phyloP scores from a whole-genome alignment of 352 stramenopile species.

The Phytophthora ohioensis region DNA sequence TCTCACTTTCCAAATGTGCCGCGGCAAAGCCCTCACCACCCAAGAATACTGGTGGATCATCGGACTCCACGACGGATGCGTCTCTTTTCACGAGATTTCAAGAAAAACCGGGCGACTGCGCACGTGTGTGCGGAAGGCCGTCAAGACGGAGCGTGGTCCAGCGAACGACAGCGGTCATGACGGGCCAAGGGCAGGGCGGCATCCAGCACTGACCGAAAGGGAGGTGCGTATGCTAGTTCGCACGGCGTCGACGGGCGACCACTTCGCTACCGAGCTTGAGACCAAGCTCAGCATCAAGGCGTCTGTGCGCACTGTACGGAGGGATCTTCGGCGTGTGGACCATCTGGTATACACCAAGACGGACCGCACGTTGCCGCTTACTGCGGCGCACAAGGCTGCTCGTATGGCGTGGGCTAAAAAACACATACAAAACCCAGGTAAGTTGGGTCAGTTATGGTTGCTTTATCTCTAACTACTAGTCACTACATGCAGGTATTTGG shows the following conservation, averaged over 20 bases:
- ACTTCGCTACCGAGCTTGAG: constrained; percentile 2
- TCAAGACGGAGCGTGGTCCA: constrained; percentile 9
- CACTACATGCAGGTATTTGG: constrained; percentile 7
- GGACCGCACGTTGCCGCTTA: constrained; percentile 8
- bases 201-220: background rate
- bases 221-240: background rate
- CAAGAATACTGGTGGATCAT: constrained; percentile 11
- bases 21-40: background rate
- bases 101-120: background rate
- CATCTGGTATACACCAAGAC: constrained; percentile 20
- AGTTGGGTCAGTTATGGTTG: background rate
- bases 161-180: background rate
- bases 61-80: constrained; percentile 1
- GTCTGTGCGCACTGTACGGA: background rate
- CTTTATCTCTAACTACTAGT: background rate
- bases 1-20: constrained; percentile 11
- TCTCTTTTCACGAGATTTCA: constrained; percentile 4
- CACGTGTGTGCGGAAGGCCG: constrained; percentile 5
- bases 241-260: background rate
- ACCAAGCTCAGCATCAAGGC: background rate
- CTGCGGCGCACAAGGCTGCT: constrained; percentile 5
- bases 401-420: constrained; percentile 2
- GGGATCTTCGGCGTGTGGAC: background rate
- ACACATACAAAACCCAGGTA: constrained; percentile 6
- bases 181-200: constrained; percentile 2